Evolutionary conservation across 1,139 yeast genomes (phyloP).

Genomic region (Candida neerlandica): DNA sequence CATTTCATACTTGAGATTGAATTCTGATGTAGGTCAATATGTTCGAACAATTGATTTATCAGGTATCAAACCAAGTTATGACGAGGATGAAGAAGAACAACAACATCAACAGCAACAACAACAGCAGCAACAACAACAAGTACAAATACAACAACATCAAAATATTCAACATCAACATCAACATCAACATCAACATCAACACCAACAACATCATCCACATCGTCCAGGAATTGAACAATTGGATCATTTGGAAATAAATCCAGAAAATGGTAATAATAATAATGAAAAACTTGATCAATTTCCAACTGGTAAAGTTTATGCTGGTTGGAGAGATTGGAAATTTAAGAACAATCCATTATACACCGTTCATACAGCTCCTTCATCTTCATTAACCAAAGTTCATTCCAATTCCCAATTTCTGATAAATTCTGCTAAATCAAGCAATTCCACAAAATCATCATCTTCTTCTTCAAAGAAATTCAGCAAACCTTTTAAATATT

Average conservation of each 20-base stretch:
- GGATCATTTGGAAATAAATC: not conserved
- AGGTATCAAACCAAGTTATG: constrained; percentile 49
- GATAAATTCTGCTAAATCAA: constrained; percentile 22
- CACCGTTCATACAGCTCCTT: constrained; percentile 29
- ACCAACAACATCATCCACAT: not conserved
- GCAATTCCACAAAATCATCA: constrained; percentile 20
- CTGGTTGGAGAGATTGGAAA: constrained; percentile 93
- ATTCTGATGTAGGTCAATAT: constrained; percentile 54
- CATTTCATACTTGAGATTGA: constrained; percentile 60
- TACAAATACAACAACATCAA: constrained; percentile 5
- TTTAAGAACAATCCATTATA: constrained; percentile 71
- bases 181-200: not conserved
- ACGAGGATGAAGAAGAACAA: constrained; percentile 32
- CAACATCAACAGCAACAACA: constrained; percentile 12
- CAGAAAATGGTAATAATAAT: constrained; percentile 6
- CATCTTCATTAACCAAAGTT: constrained; percentile 26
- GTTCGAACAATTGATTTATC: constrained; percentile 64
- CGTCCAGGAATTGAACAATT: not conserved
- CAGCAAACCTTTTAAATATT: constrained; percentile 28
- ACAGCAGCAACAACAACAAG: constrained; percentile 22
- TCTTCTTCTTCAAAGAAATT: constrained; percentile 20
- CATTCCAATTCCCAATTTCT: constrained; percentile 28
- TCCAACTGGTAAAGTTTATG: constrained; percentile 34
- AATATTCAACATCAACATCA: constrained; percentile 3
- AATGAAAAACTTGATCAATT: constrained; percentile 14